Evolutionary conservation across 2,329 filamentous ascomycete species (phyloP), one percentile per base, ranked within the genome.

Genomic region (Emergomyces pasteurianus): DNA sequence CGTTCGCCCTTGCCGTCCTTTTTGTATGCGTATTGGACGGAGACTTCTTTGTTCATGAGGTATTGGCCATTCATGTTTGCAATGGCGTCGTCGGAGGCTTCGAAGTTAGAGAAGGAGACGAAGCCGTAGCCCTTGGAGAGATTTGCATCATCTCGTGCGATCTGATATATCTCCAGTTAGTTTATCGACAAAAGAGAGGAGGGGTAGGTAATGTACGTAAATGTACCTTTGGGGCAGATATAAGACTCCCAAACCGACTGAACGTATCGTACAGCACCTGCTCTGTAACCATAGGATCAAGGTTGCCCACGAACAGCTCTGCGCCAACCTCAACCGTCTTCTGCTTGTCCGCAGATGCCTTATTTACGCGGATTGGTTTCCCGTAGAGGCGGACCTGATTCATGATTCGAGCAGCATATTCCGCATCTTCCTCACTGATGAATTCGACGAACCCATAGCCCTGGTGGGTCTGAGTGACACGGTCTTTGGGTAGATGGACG

Each of bases 381-480:
- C 92, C 92, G 75, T 88, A 96, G 28, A 99, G 80, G 63, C 92
- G 87, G 67, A 97, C 87, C 72, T 92, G 90, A 77, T 97, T 97
- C 88, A 97, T 95, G 67, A 96, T 90, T 72, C 92, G 88, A 68
- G 91, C 89, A 26, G 94, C 92, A 78, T 99, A 99, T 73, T 97
- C 94, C 69, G 94, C 94, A 75, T 96, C 94, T 70, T 91, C 86
- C 73, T 96, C 91, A 67, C 88, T 92, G 71, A 91, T 92, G 75
- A 96, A 99, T 77, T 99, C 94, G 75, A 99, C 94, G 77, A 99
- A 99, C 69, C 94, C 94, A 80, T 96, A 99, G 68, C 94, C 94
- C 77, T 97, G 94, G 75, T 99, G 94, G 61, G 87, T 88, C 72
- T 96, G 91, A 54, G 94, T 96, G 68, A 99, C 94, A 74, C 94